Percentiles rank a stretch among this genome's conserved stretches.
phyloP scores from a whole-genome alignment of 352 stramenopile species.

The Thraustochytrium striatum region DNA sequence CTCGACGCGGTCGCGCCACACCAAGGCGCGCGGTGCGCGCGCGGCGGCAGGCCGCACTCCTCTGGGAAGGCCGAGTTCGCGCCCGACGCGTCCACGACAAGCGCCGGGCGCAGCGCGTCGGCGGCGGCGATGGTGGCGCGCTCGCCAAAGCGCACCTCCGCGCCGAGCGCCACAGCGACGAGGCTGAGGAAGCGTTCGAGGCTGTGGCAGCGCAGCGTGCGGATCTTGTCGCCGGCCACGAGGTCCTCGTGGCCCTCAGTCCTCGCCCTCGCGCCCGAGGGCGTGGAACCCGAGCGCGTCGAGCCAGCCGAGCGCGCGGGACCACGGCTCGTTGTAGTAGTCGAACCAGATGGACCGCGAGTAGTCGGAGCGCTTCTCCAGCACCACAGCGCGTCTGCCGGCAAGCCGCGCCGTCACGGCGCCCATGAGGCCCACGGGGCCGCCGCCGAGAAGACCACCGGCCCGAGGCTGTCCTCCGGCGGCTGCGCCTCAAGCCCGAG shows the following conservation, averaged over 20 bases:
- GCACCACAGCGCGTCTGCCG: background rate
- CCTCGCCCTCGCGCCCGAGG: background rate
- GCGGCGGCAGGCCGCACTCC: background rate
- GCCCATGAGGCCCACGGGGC: background rate
- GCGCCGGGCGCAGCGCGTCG: background rate
- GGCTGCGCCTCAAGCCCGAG: no score
- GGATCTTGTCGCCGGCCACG: background rate
- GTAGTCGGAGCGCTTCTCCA: background rate
- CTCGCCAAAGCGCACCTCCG: background rate
- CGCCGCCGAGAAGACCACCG: constrained; percentile 1
- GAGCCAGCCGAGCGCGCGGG: background rate
- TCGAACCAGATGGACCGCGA: constrained; percentile 27
- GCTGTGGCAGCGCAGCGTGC: constrained; percentile 14
- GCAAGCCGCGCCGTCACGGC: background rate
- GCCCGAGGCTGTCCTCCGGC: no score
- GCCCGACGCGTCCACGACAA: constrained; percentile 21
- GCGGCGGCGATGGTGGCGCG: background rate
- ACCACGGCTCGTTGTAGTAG: background rate
- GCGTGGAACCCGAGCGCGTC: background rate
- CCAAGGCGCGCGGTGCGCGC: background rate
- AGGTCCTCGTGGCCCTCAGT: background rate
- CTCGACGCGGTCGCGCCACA: background rate
- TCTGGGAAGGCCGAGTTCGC: background rate
- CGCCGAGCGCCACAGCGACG: background rate
- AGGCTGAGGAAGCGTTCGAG: constrained; percentile 20